Conservation (phyloP, 108 stramenopile species). For the Epithemia pelagica region DNA sequence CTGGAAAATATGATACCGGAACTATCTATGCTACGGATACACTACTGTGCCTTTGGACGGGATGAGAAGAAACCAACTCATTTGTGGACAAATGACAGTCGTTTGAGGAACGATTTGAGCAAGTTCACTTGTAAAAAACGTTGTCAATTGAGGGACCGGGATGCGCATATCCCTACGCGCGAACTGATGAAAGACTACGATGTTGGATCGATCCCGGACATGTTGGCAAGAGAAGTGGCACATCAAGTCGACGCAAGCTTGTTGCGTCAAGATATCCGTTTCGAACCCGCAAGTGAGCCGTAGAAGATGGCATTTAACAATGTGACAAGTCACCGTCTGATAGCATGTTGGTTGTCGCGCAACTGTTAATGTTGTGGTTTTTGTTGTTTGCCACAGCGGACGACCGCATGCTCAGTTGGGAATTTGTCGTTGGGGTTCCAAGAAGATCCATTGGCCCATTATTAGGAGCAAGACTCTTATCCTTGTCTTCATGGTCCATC, state of each 20-base stretch:
- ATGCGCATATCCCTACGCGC: slow-evolving; percentile 10
- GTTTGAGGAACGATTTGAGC: background rate
- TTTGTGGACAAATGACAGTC: slow-evolving; percentile 22
- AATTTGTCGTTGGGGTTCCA: too few relatives aligned
- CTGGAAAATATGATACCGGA: background rate
- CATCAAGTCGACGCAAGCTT: slow-evolving; percentile 18
- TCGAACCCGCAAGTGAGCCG: background rate
- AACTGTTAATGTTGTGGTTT: too few relatives aligned
- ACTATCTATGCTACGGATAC: background rate
- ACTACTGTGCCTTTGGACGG: slow-evolving; percentile 33
- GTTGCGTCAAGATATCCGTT: background rate
- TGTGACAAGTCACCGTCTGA: too few relatives aligned
- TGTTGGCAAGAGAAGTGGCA: slow-evolving; percentile 25
- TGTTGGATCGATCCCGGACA: slow-evolving; percentile 18
- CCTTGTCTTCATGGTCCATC: too few relatives aligned
- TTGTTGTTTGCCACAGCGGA: too few relatives aligned
- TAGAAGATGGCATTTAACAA: too few relatives aligned
- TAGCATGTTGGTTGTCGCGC: too few relatives aligned
- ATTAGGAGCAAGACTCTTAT: too few relatives aligned
- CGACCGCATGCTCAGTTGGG: too few relatives aligned
- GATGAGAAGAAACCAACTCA: slow-evolving; percentile 24
- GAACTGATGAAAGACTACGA: slow-evolving; percentile 9
- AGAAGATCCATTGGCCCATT: too few relatives aligned
- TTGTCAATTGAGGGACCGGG: background rate
- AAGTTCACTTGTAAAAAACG: slow-evolving; percentile 3